A percentile compares a stretch with the other conserved stretches of the same genome.
These are phyloP conservation scores for Candida odintsovae DNA, from an alignment of 805 yeast genomes.

Conservation along the genomic window DNA sequence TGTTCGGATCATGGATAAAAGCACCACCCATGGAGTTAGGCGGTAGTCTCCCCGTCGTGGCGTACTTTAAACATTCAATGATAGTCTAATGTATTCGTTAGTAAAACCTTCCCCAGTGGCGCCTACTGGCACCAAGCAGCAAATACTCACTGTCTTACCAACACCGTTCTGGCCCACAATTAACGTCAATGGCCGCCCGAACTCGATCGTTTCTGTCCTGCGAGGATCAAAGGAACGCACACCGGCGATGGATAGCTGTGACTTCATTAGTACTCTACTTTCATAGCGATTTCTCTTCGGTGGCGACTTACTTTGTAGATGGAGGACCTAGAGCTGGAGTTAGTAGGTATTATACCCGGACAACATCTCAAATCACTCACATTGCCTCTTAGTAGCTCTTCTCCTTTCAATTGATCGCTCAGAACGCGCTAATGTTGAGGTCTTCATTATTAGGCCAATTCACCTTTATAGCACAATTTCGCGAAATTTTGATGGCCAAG, in stretches of 20 bases:
- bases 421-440: neutral
- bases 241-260: conserved; percentile 73
- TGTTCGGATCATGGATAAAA: conserved; percentile 86
- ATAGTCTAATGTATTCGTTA: conserved; percentile 44
- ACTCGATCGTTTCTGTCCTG: conserved; percentile 78
- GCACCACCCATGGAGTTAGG: conserved; percentile 97
- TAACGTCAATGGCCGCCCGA: conserved; percentile 84
- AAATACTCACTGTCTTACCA: conserved; percentile 66
- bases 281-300: neutral
- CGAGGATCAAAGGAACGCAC: conserved; percentile 88
- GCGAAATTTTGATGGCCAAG: neutral
- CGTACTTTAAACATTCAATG: conserved; percentile 88
- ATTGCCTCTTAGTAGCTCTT: neutral
- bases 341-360: neutral
- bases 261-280: neutral
- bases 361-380: neutral
- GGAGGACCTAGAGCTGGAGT: conserved; percentile 15
- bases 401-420: neutral
- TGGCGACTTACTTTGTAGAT: conserved; percentile 17
- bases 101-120: neutral
- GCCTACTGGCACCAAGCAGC: neutral
- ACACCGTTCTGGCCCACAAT: conserved; percentile 96
- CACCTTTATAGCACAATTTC: neutral
- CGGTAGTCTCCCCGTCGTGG: conserved; percentile 93
- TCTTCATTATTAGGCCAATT: neutral